Evolutionary conservation across 75 land plant genomes (phyloP), one percentile per base, ranked within the genome.

Genomic region (Pseudotsuga menziesii): DNA sequence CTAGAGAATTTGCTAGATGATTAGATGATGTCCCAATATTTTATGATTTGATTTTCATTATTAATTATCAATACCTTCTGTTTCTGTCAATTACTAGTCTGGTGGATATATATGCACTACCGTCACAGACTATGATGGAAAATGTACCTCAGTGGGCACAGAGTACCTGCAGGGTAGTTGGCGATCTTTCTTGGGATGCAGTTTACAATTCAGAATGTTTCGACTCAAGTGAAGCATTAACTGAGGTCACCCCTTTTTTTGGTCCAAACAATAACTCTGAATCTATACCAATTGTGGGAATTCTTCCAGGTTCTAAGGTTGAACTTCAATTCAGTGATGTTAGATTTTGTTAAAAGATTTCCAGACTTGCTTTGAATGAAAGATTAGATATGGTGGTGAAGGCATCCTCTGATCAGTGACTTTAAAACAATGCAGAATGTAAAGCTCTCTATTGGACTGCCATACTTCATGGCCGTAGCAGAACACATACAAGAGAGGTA

Each of bases 381-480:
- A 39, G 19, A 48, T 39, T 67, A 20, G 22, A 67, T 67, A 35
- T 67, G 44, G 6, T 35, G 22, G 71, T 6, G 19, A 12, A 26
- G 23, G 25, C 13, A 23, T 78, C 19, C 29, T 76, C 9, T 5
- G 36, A 77, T 35, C 25, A 39, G 19, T 23, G 25, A 11, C 26
- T 20, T 36, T 44, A 39, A 67, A 29, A 67, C 44, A 77, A 29
- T 79, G 75, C 63, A 82, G 83, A 81, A 78, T 60, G 76, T 80
- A 60, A 82, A 82, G 26, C 54, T 82, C 61, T 79, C 75, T 57
- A 72, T 79, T 48, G 82, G 82, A 48, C 76, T 82, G 56, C 83
- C 83, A 55, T 79, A 82, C 56, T 81, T 81, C 58, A 72, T 81
- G 57, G 73, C 83, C 32, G 83, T 82, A 57, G 83, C 83, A 25